A percentile compares a stretch with the other conserved stretches of the same genome.
phyloP scores from a whole-genome alignment of 345 rosid genomes.

The Turnera subulata region DNA sequence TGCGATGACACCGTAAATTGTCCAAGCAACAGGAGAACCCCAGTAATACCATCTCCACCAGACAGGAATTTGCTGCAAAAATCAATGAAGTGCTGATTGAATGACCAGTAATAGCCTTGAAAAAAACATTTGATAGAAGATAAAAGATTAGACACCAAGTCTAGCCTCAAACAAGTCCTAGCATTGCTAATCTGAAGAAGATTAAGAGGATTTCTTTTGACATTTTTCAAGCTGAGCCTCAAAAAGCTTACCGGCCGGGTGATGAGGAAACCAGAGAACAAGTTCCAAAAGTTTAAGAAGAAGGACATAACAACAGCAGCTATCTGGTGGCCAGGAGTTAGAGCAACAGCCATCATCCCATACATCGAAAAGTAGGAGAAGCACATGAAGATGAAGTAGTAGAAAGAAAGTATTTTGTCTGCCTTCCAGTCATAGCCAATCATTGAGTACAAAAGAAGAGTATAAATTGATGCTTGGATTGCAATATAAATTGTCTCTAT shows the following conservation, averaged over 20 bases:
- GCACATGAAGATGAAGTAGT: conserved; percentile 52
- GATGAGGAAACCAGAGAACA: conserved; percentile 77
- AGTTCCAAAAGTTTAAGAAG: conserved; percentile 82
- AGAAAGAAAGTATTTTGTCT: conserved; percentile 51
- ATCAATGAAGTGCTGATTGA: background rate
- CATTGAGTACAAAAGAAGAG: conserved; percentile 63
- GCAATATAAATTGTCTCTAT: conserved; percentile 56
- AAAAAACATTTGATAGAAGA: no score
- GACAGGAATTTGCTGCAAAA: conserved; percentile 56
- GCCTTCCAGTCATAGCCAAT: conserved; percentile 63
- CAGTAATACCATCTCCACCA: conserved; percentile 98
- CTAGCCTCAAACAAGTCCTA: background rate
- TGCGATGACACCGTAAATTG: conserved; percentile 63
- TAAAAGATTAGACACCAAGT: no score
- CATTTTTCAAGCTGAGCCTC: no score
- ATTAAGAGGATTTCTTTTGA: no score
- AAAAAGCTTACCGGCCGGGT: conserved; percentile 62
- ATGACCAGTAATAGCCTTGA: background rate
- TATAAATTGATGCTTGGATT: conserved; percentile 47
- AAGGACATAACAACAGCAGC: conserved; percentile 71
- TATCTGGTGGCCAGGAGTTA: conserved; percentile 68
- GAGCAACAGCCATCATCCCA: conserved; percentile 75
- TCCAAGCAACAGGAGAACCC: conserved; percentile 75
- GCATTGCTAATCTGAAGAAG: background rate
- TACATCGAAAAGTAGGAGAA: conserved; percentile 67